phyloP scores from a whole-genome alignment of 331 rosid genomes.

The Malus hybrid region DNA sequence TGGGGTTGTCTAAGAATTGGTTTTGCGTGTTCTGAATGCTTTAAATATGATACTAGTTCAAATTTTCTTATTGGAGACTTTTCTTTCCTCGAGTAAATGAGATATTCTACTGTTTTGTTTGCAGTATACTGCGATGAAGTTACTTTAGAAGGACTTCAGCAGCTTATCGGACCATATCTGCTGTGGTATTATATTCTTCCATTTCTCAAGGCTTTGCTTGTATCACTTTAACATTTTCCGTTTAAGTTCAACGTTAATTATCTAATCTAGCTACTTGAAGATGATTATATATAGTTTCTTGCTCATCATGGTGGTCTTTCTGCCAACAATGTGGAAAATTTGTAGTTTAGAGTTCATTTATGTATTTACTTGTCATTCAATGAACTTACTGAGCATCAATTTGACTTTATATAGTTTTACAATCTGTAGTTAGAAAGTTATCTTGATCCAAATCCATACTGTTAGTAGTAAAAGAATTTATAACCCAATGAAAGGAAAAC shows the following conservation, averaged over 20 bases:
- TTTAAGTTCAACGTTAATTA: neutral
- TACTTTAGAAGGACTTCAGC: slow-evolving; percentile 11
- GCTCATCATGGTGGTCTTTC: neutral
- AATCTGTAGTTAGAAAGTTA: neutral
- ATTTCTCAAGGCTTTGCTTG: slow-evolving; percentile 10
- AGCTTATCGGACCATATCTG: slow-evolving; percentile 8
- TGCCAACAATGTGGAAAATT: neutral
- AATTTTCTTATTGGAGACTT: neutral
- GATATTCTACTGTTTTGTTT: neutral
- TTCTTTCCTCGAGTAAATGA: neutral
- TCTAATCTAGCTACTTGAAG: slow-evolving; percentile 4
- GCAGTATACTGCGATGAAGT: slow-evolving; percentile 57
- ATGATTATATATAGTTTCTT: slow-evolving; percentile 10
- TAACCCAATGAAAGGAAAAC: neutral
- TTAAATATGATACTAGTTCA: neutral
- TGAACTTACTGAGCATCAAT: neutral
- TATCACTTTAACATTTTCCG: neutral
- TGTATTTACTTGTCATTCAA: neutral
- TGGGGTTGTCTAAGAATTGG: neutral
- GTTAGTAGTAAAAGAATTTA: neutral
- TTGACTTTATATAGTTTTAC: neutral
- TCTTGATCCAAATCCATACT: neutral
- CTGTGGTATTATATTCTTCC: slow-evolving; percentile 11
- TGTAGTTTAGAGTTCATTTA: neutral
- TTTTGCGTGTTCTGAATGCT: neutral